Conservation (phyloP, 176 grass and related monocot species). For the Ensete ventricosum region DNA sequence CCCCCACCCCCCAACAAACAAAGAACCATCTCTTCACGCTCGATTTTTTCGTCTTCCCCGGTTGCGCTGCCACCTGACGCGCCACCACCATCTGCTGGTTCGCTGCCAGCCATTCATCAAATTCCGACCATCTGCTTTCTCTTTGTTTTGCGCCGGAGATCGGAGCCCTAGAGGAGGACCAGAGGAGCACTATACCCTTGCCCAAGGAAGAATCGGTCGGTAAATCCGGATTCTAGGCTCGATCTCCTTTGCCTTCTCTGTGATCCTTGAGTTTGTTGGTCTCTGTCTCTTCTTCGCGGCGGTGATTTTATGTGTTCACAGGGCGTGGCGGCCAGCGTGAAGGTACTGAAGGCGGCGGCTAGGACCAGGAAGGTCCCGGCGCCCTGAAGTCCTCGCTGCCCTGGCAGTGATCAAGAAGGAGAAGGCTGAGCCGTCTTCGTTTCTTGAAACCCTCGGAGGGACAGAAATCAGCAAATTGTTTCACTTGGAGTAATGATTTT, state of each 20-base stretch:
- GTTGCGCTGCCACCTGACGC: too few species aligned
- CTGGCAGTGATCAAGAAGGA: constrained; percentile 67
- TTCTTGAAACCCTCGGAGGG: constrained; percentile 68
- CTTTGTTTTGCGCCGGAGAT: constrained; percentile 11
- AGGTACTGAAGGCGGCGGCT: constrained; percentile 69
- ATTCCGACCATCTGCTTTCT: too few species aligned
- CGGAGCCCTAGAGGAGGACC: constrained; percentile 16
- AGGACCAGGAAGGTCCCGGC: constrained; percentile 65
- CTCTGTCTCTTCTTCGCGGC: background rate
- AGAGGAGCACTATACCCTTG: background rate
- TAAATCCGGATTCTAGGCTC: background rate
- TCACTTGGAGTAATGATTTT: too few species aligned
- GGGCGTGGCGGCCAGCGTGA: constrained; percentile 52
- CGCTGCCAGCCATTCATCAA: too few species aligned
- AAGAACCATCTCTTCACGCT: too few species aligned
- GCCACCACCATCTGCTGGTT: too few species aligned
- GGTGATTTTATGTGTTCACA: constrained; percentile 9
- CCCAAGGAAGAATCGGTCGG: constrained; percentile 11
- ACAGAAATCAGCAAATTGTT: constrained; percentile 5
- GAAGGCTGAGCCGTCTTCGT: constrained; percentile 50
- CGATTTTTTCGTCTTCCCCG: too few species aligned
- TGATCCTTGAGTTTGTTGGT: background rate
- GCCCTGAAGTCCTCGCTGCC: constrained; percentile 41
- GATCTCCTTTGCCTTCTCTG: background rate
- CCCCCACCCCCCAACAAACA: too few species aligned